Conservation (phyloP, 768 basidiomycete species). For the Piloderma croceum region DNA sequence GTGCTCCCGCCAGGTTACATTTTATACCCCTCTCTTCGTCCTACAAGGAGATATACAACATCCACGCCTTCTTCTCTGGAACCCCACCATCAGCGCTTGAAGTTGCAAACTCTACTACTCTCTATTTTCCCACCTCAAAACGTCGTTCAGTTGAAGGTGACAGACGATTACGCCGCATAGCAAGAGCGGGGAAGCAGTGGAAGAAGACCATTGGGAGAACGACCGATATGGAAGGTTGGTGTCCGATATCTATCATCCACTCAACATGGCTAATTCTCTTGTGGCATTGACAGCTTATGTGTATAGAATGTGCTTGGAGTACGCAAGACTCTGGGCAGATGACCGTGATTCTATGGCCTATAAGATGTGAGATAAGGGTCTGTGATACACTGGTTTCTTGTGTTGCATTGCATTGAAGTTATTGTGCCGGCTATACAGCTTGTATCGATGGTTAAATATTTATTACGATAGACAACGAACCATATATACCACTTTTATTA, state of each 20-base stretch:
- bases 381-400: too few relatives aligned
- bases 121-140: constrained; percentile 24
- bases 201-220: constrained; percentile 75
- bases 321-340: constrained; percentile 79
- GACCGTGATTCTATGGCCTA: constrained; percentile 70
- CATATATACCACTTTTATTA: too few relatives aligned
- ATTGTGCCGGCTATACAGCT: too few relatives aligned
- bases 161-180: constrained; percentile 69
- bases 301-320: constrained; percentile 83
- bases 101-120: constrained; percentile 45
- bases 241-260: constrained; percentile 1
- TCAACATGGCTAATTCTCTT: not conserved
- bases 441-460: too few relatives aligned
- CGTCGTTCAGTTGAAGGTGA: constrained; percentile 50
- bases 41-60: constrained; percentile 91
- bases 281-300: constrained; percentile 61
- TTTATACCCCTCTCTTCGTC: constrained; percentile 86
- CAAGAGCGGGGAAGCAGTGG: constrained; percentile 91
- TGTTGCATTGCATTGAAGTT: too few relatives aligned
- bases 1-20: constrained; percentile 78
- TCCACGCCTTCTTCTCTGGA: constrained; percentile 90
- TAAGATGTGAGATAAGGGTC: constrained; percentile 17
- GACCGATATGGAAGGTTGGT: constrained; percentile 89
- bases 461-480: too few relatives aligned
- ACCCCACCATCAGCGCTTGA: constrained; percentile 56